Evolutionary conservation across 805 yeast genomes (phyloP), one percentile per base, ranked within the genome.

Genomic region (Barnettozyma populi): DNA sequence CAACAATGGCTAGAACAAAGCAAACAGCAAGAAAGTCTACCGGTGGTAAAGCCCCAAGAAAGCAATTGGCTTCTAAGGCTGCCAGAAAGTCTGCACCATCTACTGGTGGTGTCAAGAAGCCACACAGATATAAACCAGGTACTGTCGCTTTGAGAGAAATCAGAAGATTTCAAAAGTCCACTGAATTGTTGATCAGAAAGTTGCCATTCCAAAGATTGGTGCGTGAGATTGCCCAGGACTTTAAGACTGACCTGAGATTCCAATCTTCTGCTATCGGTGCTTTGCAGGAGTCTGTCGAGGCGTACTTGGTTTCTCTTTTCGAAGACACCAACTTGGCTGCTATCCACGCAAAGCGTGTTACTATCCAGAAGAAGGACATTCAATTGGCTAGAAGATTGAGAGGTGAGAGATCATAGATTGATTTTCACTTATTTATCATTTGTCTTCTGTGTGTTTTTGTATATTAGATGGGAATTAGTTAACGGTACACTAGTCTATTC

Each of bases 291-390:
- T 90, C 98, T 55, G 96, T 92, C 54, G 99, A 92, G 79, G 97
- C 97, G 65, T 94, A 90, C 80, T 78, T 94, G 63, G 97, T 92
- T 47, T 88, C 96, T 52, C 74, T 92, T 65, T 94, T 92, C 62
- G 98, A 92, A 78, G 98, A 94, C 73, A 94, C 98, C 58, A 92
- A 90, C 79, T 80, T 92, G 77, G 94, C 97, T 76, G 97, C 98
- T 57, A 88, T 90, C 61, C 99, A 92, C 74, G 99, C 98, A 65
- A 92, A 94, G 84, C 86, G 99, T 76, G 98, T 92, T 62, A 92
- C 99, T 57, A 89, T 92, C 67, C 96, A 89, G 80, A 92, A 90
- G 88, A 90, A 90, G 77, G 99, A 92, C 73, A 88, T 92, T 70
- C 96, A 90, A 69, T 80, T 92, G 68, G 99, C 98, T 60, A 86